Evolutionary conservation across 2,329 filamentous ascomycete species (phyloP).

Genomic region (Proliferodiscus dingleyae): DNA sequence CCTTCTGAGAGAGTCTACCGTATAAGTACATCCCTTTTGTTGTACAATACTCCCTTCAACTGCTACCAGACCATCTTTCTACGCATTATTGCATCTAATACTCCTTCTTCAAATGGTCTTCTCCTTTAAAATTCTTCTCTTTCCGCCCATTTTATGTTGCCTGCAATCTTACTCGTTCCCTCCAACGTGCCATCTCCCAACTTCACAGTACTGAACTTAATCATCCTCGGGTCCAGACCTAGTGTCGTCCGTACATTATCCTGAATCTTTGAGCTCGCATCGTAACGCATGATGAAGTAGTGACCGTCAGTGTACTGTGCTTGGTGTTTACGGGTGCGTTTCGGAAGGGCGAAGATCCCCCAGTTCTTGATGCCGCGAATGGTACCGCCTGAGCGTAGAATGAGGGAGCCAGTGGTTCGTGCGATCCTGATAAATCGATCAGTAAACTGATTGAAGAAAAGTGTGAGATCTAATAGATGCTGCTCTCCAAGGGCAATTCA

Average conservation of each 20-base stretch:
- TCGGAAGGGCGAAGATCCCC: conserved; percentile 86
- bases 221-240: conserved; percentile 82
- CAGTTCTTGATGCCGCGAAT: conserved; percentile 92
- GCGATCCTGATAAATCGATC: conserved; percentile 62
- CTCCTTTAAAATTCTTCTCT: conserved; percentile 16
- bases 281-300: conserved; percentile 98
- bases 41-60: conserved; percentile 8
- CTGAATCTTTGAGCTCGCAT: conserved; percentile 69
- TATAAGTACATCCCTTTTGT: conserved; percentile 8
- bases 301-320: conserved; percentile 79
- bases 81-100: neutral
- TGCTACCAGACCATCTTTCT: conserved; percentile 5
- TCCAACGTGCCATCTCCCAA: conserved; percentile 61
- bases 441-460: too few relatives aligned
- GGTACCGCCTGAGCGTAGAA: conserved; percentile 81
- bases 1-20: neutral
- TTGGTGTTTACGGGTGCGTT: conserved; percentile 74
- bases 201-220: conserved; percentile 82
- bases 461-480: too few relatives aligned
- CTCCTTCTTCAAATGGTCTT: neutral
- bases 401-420: conserved; percentile 72
- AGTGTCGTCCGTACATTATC: conserved; percentile 70
- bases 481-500: too few relatives aligned
- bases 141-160: conserved; percentile 26
- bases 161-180: conserved; percentile 36